These are phyloP conservation scores for Ceriops tagal DNA, from an alignment of 345 rosid species.

Conservation along the genomic window DNA sequence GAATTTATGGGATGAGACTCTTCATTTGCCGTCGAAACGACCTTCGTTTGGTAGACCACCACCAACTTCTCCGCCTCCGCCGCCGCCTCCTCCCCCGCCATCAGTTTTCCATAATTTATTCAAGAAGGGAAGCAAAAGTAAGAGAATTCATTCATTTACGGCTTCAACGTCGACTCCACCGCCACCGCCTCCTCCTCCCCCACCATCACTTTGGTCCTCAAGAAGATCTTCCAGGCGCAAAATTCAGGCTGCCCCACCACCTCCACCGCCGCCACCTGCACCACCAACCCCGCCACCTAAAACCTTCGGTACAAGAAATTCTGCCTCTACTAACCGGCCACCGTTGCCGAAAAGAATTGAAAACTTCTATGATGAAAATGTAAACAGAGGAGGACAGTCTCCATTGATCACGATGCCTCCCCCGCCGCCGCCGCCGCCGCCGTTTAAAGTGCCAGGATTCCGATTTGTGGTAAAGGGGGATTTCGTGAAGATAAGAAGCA, in stretches of 20 bases:
- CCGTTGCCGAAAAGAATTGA: conserved; percentile 51
- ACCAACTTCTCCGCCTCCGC: conserved; percentile 65
- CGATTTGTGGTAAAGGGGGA: conserved; percentile 47
- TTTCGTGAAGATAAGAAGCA: conserved; percentile 51
- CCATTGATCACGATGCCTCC: conserved; percentile 54
- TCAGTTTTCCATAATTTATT: conserved; percentile 62
- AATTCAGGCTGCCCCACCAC: conserved; percentile 3
- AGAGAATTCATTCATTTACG: conserved; percentile 50
- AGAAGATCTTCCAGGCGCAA: conserved; percentile 21
- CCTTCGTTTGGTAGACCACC: conserved; percentile 34
- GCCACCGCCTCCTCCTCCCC: conserved; percentile 31
- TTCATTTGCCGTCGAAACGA: conserved; percentile 18
- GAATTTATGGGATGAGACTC: conserved; percentile 18
- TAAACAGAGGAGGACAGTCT: conserved; percentile 37
- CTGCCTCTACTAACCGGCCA: conserved; percentile 40
- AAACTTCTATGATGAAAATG: conserved; percentile 30
- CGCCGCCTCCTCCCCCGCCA: conserved; percentile 60
- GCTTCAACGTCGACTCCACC: conserved; percentile 54
- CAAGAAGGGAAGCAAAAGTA: conserved; percentile 55
- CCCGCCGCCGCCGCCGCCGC: conserved; percentile 63
- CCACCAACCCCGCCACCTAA: conserved; percentile 35
- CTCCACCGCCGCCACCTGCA: conserved; percentile 33
- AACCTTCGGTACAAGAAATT: conserved; percentile 15
- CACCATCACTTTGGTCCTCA: conserved; percentile 7
- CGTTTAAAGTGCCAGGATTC: conserved; percentile 44